A percentile compares a stretch with the other conserved stretches of the same genome.
phyloP scores from a whole-genome alignment of 495 filamentous ascomycete genomes.

The Lineolata rhizophorae region DNA sequence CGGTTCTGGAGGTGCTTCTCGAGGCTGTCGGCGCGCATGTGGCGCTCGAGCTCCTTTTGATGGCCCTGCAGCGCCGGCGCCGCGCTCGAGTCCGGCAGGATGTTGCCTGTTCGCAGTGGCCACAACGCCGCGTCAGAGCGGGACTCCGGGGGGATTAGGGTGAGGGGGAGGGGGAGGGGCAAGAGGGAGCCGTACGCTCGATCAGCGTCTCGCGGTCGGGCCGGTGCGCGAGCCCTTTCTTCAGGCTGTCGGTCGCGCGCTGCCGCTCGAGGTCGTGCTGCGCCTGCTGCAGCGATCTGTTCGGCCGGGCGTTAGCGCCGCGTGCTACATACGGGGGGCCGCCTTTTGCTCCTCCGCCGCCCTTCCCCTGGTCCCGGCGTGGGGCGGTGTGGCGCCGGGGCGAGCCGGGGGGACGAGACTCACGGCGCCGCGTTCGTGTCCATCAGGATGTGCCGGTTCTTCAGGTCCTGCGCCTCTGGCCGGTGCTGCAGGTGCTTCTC shows the following conservation, averaged over 20 bases:
- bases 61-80: conserved; percentile 56
- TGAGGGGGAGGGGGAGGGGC: conserved; percentile 2
- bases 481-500: conserved; percentile 66
- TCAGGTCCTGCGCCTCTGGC: conserved; percentile 61
- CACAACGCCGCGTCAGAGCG: not conserved
- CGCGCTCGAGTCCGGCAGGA: conserved; percentile 53
- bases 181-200: conserved; percentile 40
- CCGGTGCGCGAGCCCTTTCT: conserved; percentile 42
- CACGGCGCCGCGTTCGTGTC: conserved; percentile 51
- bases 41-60: conserved; percentile 58
- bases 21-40: conserved; percentile 65
- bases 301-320: too few relatives aligned
- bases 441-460: conserved; percentile 50
- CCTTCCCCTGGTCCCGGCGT: too few relatives aligned
- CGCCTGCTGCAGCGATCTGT: conserved; percentile 37
- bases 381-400: too few relatives aligned
- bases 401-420: conserved; percentile 7
- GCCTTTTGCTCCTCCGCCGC: too few relatives aligned
- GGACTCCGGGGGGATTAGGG: conserved; percentile 1
- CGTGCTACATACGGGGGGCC: too few relatives aligned
- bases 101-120: conserved; percentile 36
- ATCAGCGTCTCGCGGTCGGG: conserved; percentile 44
- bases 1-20: conserved; percentile 64
- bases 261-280: conserved; percentile 43
- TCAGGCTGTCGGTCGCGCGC: conserved; percentile 36